Evolutionary conservation across 257 asterid genomes (phyloP).

Genomic region (Nicotiana tabacum): DNA sequence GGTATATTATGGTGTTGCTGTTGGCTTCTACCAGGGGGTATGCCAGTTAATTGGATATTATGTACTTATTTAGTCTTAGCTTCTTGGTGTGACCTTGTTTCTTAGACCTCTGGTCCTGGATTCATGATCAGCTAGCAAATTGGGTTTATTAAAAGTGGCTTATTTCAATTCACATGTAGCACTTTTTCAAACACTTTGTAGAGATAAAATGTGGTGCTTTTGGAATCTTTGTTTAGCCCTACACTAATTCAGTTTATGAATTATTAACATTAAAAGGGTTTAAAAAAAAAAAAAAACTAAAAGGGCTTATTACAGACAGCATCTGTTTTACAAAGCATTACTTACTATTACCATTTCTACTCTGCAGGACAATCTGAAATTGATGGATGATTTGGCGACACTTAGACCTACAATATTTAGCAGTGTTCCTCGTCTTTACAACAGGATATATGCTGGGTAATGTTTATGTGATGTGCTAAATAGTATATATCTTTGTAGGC

Average conservation of each 20-base stretch:
- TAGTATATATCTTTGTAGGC: constrained; percentile 4
- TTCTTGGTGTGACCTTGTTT: constrained; percentile 11
- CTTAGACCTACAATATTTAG: constrained; percentile 89
- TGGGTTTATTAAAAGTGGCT: not conserved
- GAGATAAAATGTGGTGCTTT: not conserved
- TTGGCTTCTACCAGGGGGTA: constrained; percentile 97
- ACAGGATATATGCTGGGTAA: constrained; percentile 95
- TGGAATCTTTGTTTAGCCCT: not conserved
- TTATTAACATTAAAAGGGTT: not conserved
- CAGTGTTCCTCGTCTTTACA: constrained; percentile 98
- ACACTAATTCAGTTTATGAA: not conserved
- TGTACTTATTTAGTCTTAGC: constrained; percentile 11
- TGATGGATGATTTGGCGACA: constrained; percentile 89
- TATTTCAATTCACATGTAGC: not conserved
- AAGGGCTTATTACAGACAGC: not conserved
- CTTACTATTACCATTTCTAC: not conserved
- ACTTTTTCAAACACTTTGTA: not conserved
- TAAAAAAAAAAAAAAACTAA: not conserved
- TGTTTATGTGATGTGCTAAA: constrained; percentile 8
- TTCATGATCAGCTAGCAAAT: not conserved
- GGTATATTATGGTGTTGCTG: constrained; percentile 56
- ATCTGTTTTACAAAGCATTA: not conserved
- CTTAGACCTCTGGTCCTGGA: not conserved
- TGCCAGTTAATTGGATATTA: constrained; percentile 18
- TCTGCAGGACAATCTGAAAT: constrained; percentile 83